Percentiles rank a stretch among this genome's conserved stretches.
Conservation (phyloP, 805 yeast genomes). For the Starmera caribaea region DNA sequence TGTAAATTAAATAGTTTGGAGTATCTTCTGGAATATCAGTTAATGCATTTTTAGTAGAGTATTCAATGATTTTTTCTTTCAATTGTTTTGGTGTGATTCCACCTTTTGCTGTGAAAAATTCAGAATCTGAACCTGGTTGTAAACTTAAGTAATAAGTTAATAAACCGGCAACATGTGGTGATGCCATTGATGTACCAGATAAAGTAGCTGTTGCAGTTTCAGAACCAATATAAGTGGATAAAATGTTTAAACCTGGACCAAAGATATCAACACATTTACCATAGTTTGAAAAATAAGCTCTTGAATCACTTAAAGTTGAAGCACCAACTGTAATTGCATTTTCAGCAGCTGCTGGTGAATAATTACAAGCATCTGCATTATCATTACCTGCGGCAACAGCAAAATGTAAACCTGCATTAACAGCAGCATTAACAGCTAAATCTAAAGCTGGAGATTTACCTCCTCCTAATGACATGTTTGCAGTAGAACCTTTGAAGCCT, state of each 20-base stretch:
- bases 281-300: constrained; percentile 93
- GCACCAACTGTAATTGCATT: constrained; percentile 93
- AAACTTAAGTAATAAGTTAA: constrained; percentile 81
- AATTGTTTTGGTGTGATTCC: constrained; percentile 62
- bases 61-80: constrained; percentile 66
- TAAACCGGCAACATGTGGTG: constrained; percentile 92
- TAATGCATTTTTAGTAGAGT: constrained; percentile 51
- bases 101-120: constrained; percentile 43
- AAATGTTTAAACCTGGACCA: constrained; percentile 90
- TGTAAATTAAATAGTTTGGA: constrained; percentile 68
- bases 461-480: constrained; percentile 93
- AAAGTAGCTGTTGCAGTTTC: constrained; percentile 67
- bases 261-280: constrained; percentile 95
- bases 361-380: constrained; percentile 84
- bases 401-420: constrained; percentile 78
- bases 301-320: constrained; percentile 73
- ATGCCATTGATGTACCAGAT: constrained; percentile 98
- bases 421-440: constrained; percentile 83
- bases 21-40: constrained; percentile 62
- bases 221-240: constrained; percentile 78
- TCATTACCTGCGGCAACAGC: constrained; percentile 98
- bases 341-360: constrained; percentile 84
- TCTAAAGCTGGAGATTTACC: constrained; percentile 84
- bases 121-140: constrained; percentile 66
- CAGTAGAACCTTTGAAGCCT: constrained; percentile 78